Conservation (phyloP, 305 asterid species). For the Withania somnifera region DNA sequence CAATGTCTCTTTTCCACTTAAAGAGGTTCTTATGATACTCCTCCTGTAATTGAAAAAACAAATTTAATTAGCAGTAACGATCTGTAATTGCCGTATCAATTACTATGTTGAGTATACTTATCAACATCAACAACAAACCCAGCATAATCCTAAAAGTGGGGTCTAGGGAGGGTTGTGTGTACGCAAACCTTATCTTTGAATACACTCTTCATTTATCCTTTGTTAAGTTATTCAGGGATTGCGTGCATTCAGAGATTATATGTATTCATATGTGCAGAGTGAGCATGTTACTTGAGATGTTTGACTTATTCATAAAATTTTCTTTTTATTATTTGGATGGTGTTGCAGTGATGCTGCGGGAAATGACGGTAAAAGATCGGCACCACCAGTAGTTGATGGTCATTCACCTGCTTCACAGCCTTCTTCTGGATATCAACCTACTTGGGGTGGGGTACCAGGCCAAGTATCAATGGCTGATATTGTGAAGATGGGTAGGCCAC, state of each 20-base stretch:
- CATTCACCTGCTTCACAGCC: constrained; percentile 35
- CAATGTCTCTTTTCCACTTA: not conserved
- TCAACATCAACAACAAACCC: not conserved
- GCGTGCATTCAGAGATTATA: not conserved
- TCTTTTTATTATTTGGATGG: not conserved
- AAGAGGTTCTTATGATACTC: not conserved
- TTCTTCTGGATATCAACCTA: constrained; percentile 47
- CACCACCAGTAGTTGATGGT: constrained; percentile 24
- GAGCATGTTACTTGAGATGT: not conserved
- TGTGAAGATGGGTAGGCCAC: constrained; percentile 94
- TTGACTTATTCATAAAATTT: not conserved
- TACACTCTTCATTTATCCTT: not conserved
- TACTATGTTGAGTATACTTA: not conserved
- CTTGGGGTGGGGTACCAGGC: constrained; percentile 75
- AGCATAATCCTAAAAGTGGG: no score
- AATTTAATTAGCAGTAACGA: not conserved
- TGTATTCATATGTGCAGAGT: not conserved
- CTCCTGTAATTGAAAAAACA: not conserved
- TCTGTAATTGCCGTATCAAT: not conserved
- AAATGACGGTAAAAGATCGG: constrained; percentile 40
- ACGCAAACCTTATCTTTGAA: no score
- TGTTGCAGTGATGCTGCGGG: constrained; percentile 43
- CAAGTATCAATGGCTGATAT: constrained; percentile 95
- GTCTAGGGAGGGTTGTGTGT: no score
- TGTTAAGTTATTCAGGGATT: not conserved